phyloP scores from a whole-genome alignment of 2,329 filamentous ascomycete genomes.

The Emmonsiellopsis sp. region DNA sequence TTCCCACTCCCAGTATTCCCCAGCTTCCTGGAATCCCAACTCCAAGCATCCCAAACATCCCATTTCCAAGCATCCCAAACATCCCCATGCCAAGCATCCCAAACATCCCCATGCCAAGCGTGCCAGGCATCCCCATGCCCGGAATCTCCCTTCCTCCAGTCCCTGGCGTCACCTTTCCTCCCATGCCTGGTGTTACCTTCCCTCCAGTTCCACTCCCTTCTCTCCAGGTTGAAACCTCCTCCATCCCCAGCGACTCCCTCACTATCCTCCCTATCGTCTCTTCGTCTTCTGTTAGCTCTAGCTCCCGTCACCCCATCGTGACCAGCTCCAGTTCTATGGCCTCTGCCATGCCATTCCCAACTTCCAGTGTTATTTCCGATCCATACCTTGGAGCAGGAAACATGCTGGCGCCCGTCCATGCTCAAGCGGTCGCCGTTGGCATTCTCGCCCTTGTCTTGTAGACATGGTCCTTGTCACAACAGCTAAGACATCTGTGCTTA shows the following conservation, averaged over 20 bases:
- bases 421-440: neutral
- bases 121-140: neutral
- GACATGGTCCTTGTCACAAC: neutral
- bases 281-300: neutral
- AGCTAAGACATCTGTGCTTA: neutral
- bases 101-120: neutral
- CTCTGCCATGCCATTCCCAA: neutral
- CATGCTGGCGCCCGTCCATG: neutral
- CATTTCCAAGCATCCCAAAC: neutral
- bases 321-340: neutral
- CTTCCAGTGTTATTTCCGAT: neutral
- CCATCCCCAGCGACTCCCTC: neutral
- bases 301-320: neutral
- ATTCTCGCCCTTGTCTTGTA: conserved; percentile 5
- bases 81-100: neutral
- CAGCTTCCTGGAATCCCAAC: neutral
- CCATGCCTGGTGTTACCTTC: neutral
- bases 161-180: neutral
- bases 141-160: neutral
- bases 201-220: neutral
- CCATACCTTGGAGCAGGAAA: neutral
- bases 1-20: neutral
- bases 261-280: neutral
- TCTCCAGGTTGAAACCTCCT: neutral
- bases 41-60: neutral